A percentile compares a stretch with the other conserved stretches of the same genome.
These are phyloP conservation scores for Nothophoma quercina DNA, from an alignment of 2,329 filamentous ascomycete species.

Conservation along the genomic window DNA sequence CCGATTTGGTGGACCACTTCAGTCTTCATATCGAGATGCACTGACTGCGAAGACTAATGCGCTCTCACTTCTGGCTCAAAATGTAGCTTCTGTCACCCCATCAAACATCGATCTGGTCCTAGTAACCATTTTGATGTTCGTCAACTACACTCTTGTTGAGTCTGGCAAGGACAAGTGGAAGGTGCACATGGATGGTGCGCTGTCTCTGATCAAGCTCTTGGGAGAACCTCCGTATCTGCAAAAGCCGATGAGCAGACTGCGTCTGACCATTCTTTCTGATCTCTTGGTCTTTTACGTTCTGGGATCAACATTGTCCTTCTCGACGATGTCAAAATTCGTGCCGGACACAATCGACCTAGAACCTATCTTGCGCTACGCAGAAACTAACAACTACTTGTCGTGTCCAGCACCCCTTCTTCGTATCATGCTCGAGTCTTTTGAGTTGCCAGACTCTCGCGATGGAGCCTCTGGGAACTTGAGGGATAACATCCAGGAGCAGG, in stretches of 20 bases:
- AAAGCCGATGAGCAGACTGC: slow-evolving; percentile 42
- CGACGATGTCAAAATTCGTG: slow-evolving; percentile 35
- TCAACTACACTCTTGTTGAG: slow-evolving; percentile 60
- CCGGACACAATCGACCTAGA: slow-evolving; percentile 43
- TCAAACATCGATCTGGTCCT: slow-evolving; percentile 53
- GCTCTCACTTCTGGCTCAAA: slow-evolving; percentile 52
- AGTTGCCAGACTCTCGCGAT: slow-evolving; percentile 38
- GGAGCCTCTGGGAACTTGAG: slow-evolving; percentile 14
- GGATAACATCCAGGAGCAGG: slow-evolving; percentile 34
- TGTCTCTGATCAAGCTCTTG: slow-evolving; percentile 54
- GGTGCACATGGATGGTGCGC: slow-evolving; percentile 60
- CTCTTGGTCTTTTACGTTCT: slow-evolving; percentile 48
- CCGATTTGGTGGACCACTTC: slow-evolving; percentile 47
- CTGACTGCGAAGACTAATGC: slow-evolving; percentile 59
- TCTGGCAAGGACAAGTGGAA: slow-evolving; percentile 61
- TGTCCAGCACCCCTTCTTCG: slow-evolving; percentile 46
- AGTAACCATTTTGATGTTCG: slow-evolving; percentile 58
- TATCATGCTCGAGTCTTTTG: slow-evolving; percentile 48
- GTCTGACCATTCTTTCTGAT: slow-evolving; percentile 46
- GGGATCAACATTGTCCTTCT: slow-evolving; percentile 44
- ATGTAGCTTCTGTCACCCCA: slow-evolving; percentile 36
- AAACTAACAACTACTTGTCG: slow-evolving; percentile 52
- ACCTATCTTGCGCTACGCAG: slow-evolving; percentile 48
- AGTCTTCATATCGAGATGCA: slow-evolving; percentile 45
- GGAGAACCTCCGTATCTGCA: slow-evolving; percentile 39